Conservation (phyloP, 1,284 basidiomycete genomes). For the Ganoderma sinense region DNA sequence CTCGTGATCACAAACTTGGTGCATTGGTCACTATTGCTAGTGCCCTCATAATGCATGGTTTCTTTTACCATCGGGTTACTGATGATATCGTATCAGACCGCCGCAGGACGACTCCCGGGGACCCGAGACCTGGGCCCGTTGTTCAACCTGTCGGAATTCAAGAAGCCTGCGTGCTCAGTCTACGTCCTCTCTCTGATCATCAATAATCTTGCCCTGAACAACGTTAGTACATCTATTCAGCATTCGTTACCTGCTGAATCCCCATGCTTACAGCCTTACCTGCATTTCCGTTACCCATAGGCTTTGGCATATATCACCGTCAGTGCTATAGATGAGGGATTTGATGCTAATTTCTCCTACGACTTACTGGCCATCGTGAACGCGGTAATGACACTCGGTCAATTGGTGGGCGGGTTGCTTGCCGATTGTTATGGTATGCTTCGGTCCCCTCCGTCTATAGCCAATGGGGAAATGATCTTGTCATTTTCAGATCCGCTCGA, state of each 20-base stretch:
- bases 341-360: constrained; percentile 44
- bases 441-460: background rate
- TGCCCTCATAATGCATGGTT: too few relatives aligned
- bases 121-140: background rate
- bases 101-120: background rate
- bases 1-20: constrained; percentile 52
- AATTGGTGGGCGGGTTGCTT: constrained; percentile 46
- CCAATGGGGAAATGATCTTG: background rate
- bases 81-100: background rate
- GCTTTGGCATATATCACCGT: background rate
- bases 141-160: background rate
- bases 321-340: constrained; percentile 33
- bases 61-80: too few relatives aligned
- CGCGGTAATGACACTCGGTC: constrained; percentile 48
- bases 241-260: background rate
- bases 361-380: constrained; percentile 56
- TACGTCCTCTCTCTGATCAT: background rate
- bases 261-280: background rate
- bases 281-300: background rate
- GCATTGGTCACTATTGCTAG: background rate
- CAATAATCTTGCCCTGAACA: background rate
- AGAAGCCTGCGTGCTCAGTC: background rate
- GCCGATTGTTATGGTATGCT: constrained; percentile 46
- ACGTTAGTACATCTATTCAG: background rate
- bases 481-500: constrained; percentile 53